Evolutionary conservation across 2,329 filamentous ascomycete species (phyloP).

Genomic region (Penicillium sp.): DNA sequence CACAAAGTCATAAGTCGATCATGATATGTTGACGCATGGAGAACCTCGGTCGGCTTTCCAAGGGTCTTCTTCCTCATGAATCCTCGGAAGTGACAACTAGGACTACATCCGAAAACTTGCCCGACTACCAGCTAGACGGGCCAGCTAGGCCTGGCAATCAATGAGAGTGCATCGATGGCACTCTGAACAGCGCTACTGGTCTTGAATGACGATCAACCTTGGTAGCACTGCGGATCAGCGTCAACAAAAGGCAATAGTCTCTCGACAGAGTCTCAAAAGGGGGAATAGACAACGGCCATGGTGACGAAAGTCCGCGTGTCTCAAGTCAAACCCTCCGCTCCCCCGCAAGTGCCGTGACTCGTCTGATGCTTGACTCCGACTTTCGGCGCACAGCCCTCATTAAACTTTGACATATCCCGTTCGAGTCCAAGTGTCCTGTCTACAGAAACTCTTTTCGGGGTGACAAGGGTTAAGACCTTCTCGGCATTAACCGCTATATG

Average conservation of each 20-base stretch:
- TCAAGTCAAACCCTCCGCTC: neutral
- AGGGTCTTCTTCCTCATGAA: neutral
- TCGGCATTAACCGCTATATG: neutral
- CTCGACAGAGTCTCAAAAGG: slow-evolving; percentile 6
- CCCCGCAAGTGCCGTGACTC: neutral
- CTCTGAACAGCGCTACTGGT: neutral
- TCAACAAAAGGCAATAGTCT: neutral
- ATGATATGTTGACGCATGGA: neutral
- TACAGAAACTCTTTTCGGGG: neutral
- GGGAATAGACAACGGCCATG: neutral
- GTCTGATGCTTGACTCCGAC: slow-evolving; percentile 6
- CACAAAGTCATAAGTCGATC: slow-evolving; percentile 3
- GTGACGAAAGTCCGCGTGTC: slow-evolving; percentile 6
- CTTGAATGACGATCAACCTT: neutral
- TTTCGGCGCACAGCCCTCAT: slow-evolving; percentile 7
- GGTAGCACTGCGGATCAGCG: neutral
- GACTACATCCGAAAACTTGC: neutral
- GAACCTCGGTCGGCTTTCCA: neutral
- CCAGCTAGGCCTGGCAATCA: neutral
- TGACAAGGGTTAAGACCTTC: neutral
- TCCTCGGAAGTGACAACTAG: neutral
- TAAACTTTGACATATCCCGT: neutral
- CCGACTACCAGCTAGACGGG: neutral
- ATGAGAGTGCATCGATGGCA: neutral
- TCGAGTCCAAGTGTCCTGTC: neutral